These are phyloP conservation scores for Schizosaccharomyces versatilis DNA, from an alignment of 1,139 yeast genomes.

Conservation along the genomic window DNA sequence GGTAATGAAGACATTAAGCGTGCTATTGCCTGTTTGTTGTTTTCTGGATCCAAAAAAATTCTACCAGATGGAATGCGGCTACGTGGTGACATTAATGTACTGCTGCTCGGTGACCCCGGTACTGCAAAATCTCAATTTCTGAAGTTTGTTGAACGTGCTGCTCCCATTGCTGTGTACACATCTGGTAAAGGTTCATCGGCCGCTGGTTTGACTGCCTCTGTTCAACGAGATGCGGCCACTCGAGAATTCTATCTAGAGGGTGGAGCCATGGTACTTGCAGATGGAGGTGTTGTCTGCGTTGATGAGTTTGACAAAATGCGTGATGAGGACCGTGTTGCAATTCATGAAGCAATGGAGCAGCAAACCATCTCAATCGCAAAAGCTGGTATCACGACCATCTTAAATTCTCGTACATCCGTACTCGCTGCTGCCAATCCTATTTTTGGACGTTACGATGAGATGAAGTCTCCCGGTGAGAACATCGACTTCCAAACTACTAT, in stretches of 20 bases:
- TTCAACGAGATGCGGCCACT: conserved; percentile 71
- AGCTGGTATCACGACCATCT: conserved; percentile 92
- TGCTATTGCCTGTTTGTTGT: conserved; percentile 71
- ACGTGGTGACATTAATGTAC: conserved; percentile 89
- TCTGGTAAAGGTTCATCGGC: conserved; percentile 99
- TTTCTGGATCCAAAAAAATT: conserved; percentile 86
- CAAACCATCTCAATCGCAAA: conserved; percentile 97
- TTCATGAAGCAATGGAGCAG: conserved; percentile 99
- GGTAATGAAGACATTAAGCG: conserved; percentile 84
- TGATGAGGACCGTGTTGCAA: conserved; percentile 96
- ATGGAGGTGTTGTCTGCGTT: conserved; percentile 96
- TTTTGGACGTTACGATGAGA: conserved; percentile 86
- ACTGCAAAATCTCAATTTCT: conserved; percentile 91
- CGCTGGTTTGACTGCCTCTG: conserved; percentile 96
- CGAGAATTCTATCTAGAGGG: conserved; percentile 92
- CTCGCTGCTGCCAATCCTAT: conserved; percentile 96
- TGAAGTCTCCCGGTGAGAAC: conserved; percentile 91
- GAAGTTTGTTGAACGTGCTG: conserved; percentile 81
- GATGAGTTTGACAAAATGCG: conserved; percentile 98
- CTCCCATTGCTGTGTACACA: conserved; percentile 88
- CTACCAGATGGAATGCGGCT: conserved; percentile 91
- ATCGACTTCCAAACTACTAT: conserved; percentile 94
- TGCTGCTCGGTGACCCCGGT: conserved; percentile 92
- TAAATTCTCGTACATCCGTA: conserved; percentile 87
- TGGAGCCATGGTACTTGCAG: conserved; percentile 98